phyloP scores from a whole-genome alignment of 305 asterid species.

The Solanum hybrid region DNA sequence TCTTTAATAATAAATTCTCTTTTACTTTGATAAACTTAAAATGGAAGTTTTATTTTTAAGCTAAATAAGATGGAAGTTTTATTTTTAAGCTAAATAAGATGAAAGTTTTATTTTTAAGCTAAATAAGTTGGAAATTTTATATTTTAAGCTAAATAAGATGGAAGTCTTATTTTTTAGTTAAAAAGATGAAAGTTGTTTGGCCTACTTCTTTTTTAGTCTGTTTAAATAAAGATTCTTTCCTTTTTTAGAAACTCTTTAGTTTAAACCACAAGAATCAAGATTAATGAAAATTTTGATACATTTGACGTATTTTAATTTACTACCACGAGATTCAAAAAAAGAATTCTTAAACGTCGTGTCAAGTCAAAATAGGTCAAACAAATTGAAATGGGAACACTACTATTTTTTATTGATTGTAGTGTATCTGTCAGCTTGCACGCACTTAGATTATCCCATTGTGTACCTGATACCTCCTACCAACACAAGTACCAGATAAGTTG shows the following conservation, averaged over 20 bases:
- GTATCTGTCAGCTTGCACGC: not conserved
- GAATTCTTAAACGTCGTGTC: not conserved
- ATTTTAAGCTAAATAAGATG: not conserved
- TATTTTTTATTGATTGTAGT: not conserved
- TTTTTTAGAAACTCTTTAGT: not conserved
- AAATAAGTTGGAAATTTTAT: no score
- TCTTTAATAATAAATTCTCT: no score
- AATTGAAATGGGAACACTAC: not conserved
- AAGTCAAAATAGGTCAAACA: not conserved
- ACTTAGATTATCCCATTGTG: not conserved
- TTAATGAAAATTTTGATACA: not conserved
- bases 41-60: no score
- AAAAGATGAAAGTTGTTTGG: not conserved
- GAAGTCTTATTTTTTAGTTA: not conserved
- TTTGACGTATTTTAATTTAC: not conserved
- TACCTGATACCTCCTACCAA: not conserved
- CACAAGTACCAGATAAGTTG: not conserved
- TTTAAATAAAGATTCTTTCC: not conserved
- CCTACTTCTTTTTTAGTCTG: not conserved
- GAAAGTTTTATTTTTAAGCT: not conserved
- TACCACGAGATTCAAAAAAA: not conserved
- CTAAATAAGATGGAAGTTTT: no score
- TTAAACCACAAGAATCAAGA: not conserved
- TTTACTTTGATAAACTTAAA: no score
- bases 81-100: not conserved